Base-by-base conservation (phyloP, 805 yeast genomes). In the Myxozyma monticola region DNA sequence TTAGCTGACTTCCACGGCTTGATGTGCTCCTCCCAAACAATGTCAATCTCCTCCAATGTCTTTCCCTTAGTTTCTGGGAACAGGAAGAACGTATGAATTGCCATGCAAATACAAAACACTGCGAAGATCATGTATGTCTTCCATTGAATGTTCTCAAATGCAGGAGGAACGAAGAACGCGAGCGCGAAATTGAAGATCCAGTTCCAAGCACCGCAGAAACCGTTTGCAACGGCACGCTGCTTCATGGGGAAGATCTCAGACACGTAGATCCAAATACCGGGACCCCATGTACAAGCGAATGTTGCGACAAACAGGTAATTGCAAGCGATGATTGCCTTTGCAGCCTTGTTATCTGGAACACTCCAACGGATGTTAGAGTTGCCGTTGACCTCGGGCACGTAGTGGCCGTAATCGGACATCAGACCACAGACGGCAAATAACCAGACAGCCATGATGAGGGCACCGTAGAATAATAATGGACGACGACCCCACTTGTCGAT, bases 41-140 rank as follows among this genome's bases (percentile, higher is more conserved):
- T 77, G 83, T 83, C 88, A 51, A 83, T 79, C 68, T 83, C 87
- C 69, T 83, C 89, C 63, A 83, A 73, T 10, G 88, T 80, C 69
- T 77, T 79, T 60, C 78, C 83, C 69, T 82, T 83, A 31, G 88
- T 83, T 68, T 84, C 88, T 31, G 84, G 86, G 77, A 81, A 80
- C 68, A 80, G 78, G 54, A 80, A 63, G 51, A 71, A 62, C 12
- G 65, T 61, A 22, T 63, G 81, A 46, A 78, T 49, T 34, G 74
- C 71, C 76, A 77, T 72, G 54, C 67, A 72, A 21, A 68, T 68
- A 62, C 81, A 77, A 64, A 76, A 77, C 25, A 71, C 71, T 45
- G 77, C 84, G 62, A 78, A 81, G 51, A 81, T 74, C 49, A 75
- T 67, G 64, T 79, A 81, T 10, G 84, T 76, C 63, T 73, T 76